Percentiles rank a stretch among this genome's conserved stretches.
Conservation (phyloP, 140 eudicot genomes). For the Flaveria floridana region DNA sequence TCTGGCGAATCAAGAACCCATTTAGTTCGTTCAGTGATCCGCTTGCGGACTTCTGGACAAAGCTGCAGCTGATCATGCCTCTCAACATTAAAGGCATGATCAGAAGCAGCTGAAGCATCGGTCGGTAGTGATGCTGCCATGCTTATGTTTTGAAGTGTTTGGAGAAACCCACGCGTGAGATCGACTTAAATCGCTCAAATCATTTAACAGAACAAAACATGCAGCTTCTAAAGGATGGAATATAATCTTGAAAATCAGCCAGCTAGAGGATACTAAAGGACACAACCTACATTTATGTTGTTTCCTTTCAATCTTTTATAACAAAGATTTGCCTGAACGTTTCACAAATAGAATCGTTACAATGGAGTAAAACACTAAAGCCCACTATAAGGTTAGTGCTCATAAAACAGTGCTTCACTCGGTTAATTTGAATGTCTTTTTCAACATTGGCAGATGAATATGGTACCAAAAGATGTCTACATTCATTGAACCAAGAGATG, state of each 20-base stretch:
- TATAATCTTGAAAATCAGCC: slow-evolving; percentile 16
- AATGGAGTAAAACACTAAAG: slow-evolving; percentile 33
- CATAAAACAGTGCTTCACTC: slow-evolving; percentile 32
- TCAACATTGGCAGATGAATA: slow-evolving; percentile 25
- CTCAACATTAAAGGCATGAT: slow-evolving; percentile 40
- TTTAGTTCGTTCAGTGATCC: slow-evolving; percentile 46
- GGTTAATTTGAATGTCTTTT: slow-evolving; percentile 24
- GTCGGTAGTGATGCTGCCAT: slow-evolving; percentile 37
- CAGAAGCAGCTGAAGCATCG: slow-evolving; percentile 26
- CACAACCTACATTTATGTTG: slow-evolving; percentile 36
- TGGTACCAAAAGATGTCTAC: slow-evolving; percentile 28
- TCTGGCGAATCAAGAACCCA: slow-evolving; percentile 67
- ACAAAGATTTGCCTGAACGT: slow-evolving; percentile 35
- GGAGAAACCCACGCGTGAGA: slow-evolving; percentile 39
- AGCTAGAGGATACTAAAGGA: slow-evolving; percentile 29
- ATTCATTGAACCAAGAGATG: slow-evolving; percentile 33
- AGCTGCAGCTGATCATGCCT: slow-evolving; percentile 34
- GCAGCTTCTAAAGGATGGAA: slow-evolving; percentile 25
- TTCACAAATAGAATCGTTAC: slow-evolving; percentile 15
- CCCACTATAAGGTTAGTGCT: slow-evolving; percentile 37
- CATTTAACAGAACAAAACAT: slow-evolving; percentile 29
- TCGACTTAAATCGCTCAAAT: slow-evolving; percentile 17
- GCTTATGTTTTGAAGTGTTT: slow-evolving; percentile 49
- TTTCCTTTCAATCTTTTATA: slow-evolving; percentile 30
- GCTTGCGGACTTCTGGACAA: slow-evolving; percentile 39